Percentiles rank a stretch among this genome's conserved stretches.
phyloP scores from a whole-genome alignment of 306 rosid genomes.

The Inga laurina region DNA sequence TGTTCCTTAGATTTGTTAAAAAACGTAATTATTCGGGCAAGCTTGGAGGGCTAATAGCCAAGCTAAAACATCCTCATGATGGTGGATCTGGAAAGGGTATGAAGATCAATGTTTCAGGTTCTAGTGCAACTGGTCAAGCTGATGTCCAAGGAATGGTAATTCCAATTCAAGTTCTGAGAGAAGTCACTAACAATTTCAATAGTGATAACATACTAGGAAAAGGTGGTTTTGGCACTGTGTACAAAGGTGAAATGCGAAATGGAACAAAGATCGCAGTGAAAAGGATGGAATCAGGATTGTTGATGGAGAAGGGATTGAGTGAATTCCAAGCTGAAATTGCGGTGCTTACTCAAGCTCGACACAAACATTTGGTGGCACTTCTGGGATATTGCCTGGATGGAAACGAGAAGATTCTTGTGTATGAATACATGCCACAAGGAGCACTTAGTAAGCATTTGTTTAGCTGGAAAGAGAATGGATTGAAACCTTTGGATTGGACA shows the following conservation, averaged over 20 bases:
- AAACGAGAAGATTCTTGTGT: conserved; percentile 83
- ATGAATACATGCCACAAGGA: conserved; percentile 93
- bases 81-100: not conserved
- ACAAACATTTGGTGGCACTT: conserved; percentile 89
- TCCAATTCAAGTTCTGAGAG: conserved; percentile 71
- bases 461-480: conserved; percentile 59
- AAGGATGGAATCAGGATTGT: conserved; percentile 76
- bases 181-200: conserved; percentile 72
- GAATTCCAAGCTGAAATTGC: conserved; percentile 91
- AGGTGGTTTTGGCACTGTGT: conserved; percentile 95
- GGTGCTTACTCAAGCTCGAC: conserved; percentile 83
- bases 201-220: conserved; percentile 78
- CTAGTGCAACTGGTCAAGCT: conserved; percentile 37
- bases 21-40: not conserved
- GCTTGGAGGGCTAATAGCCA: not conserved
- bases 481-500: conserved; percentile 76
- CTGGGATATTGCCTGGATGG: conserved; percentile 84
- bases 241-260: conserved; percentile 79
- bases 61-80: not conserved
- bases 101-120: conserved; percentile 25
- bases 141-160: conserved; percentile 49
- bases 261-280: conserved; percentile 92
- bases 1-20: not conserved
- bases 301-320: conserved; percentile 72
- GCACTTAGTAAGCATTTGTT: conserved; percentile 79